Evolutionary conservation across 2,329 filamentous ascomycete genomes (phyloP), one percentile per base, ranked within the genome.

Genomic region (Hypoxylon sp.): DNA sequence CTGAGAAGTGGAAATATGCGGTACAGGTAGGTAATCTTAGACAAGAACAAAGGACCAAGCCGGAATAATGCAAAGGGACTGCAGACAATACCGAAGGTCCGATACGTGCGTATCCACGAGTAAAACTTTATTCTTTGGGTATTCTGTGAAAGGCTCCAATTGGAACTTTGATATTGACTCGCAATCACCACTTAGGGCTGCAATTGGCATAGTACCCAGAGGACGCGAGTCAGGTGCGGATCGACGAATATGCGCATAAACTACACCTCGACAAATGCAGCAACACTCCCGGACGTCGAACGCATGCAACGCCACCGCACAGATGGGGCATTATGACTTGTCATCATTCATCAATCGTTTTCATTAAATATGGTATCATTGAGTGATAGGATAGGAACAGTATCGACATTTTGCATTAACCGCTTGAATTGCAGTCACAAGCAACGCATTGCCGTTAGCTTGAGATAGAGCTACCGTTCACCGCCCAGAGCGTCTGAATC

Each of bases 401-500:
- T 29, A 54, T 34, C 41, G 41, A 21, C 23, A 34, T 41, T 52
- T 39, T 16, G 41, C 60, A 53, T 57, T 12, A 43, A 34, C 21
- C 27, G 1, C 29, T 47, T 19, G 25, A 19, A 48, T 54, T 29
- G 37, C 25, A 21, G 21, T n/a, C 47, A 9, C 48, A 19, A 21
- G 8, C 27, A 32, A 14, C 12, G 19, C 43, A 14, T 43, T 52
- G 16, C 16, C 21, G 12, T 60, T 51, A 63, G 39, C 37, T 48
- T 1, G 58, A 61, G 19, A 43, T 51, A 52, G 60, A 54, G 30
- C 39, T 41, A 23, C 55, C 37, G 32, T 51, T 51, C 27, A 61
- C 55, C 29, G n/a, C 48, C 64, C 61, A 65, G 2, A 65, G 52
- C 64, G 74, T 77, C 27, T 75, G 74, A 2, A 81, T 79, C 62